A percentile compares a stretch with the other conserved stretches of the same genome.
These are phyloP conservation scores for Psilocybe cubensis DNA, from an alignment of 768 basidiomycete genomes.

Conservation along the genomic window DNA sequence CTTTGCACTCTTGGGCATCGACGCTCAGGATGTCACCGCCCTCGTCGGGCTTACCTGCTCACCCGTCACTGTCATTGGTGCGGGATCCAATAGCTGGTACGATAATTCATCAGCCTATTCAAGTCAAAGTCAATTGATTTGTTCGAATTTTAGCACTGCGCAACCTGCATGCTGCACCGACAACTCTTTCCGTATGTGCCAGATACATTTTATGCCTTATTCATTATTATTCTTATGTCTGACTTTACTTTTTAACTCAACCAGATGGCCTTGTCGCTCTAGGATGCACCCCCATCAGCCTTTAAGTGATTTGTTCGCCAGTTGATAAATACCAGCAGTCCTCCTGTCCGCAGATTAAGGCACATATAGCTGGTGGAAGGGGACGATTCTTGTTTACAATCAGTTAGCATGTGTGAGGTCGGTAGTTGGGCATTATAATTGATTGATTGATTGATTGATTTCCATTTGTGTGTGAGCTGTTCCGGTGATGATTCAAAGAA, in stretches of 20 bases:
- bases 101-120: not conserved
- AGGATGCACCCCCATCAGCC: slow-evolving; percentile 29
- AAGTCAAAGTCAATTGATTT: not conserved
- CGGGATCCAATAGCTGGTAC: slow-evolving; percentile 24
- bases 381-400: no score
- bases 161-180: slow-evolving; percentile 35
- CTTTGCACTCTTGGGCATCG: slow-evolving; percentile 27
- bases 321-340: no score
- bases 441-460: no score
- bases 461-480: no score
- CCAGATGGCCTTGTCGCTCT: slow-evolving; percentile 27
- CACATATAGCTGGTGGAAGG: no score
- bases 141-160: slow-evolving; percentile 22
- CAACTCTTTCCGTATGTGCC: slow-evolving; percentile 27
- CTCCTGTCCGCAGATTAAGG: no score
- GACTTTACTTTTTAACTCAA: not conserved
- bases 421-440: no score
- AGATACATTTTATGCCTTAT: not conserved
- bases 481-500: no score
- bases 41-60: slow-evolving; percentile 29
- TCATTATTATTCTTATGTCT: not conserved
- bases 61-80: slow-evolving; percentile 30
- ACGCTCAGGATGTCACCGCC: slow-evolving; percentile 23
- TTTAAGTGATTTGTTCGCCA: slow-evolving; percentile 21
- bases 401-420: no score